These are phyloP conservation scores for Cruciata laevipes DNA, from an alignment of 257 asterid genomes.

Conservation along the genomic window DNA sequence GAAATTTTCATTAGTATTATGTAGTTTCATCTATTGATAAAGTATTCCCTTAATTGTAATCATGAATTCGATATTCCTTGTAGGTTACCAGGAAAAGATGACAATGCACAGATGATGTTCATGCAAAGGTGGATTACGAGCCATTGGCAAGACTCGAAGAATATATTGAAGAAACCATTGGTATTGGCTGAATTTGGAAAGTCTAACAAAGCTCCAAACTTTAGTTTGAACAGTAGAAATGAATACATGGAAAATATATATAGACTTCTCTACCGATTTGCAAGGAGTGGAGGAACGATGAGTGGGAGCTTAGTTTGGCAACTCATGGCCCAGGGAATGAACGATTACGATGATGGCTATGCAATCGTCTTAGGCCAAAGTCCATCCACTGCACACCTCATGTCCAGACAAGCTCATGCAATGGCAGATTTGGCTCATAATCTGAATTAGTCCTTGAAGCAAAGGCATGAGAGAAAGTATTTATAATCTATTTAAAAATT, in stretches of 20 bases:
- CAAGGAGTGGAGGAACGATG: constrained; percentile 59
- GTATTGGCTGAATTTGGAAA: constrained; percentile 64
- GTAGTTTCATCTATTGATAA: no score
- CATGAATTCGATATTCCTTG: neutral
- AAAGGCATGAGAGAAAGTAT: neutral
- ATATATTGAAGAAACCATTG: constrained; percentile 53
- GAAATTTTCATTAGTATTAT: no score
- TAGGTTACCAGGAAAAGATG: constrained; percentile 57
- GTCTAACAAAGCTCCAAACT: constrained; percentile 51
- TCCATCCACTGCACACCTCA: constrained; percentile 50
- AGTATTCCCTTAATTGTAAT: no score
- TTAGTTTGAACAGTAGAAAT: constrained; percentile 30
- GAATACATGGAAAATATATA: constrained; percentile 43
- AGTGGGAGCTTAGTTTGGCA: constrained; percentile 84
- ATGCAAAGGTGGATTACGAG: constrained; percentile 60
- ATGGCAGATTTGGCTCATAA: constrained; percentile 38
- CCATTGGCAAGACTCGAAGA: constrained; percentile 56
- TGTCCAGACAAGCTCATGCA: constrained; percentile 53
- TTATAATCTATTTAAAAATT: neutral
- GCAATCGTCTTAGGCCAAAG: constrained; percentile 36
- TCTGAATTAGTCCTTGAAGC: neutral
- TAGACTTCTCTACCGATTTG: constrained; percentile 37
- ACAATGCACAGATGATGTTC: constrained; percentile 49
- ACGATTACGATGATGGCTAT: constrained; percentile 49
- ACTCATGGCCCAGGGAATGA: constrained; percentile 61